Conservation (phyloP, 139 green algal genomes). For the Micractinium sp. region DNA sequence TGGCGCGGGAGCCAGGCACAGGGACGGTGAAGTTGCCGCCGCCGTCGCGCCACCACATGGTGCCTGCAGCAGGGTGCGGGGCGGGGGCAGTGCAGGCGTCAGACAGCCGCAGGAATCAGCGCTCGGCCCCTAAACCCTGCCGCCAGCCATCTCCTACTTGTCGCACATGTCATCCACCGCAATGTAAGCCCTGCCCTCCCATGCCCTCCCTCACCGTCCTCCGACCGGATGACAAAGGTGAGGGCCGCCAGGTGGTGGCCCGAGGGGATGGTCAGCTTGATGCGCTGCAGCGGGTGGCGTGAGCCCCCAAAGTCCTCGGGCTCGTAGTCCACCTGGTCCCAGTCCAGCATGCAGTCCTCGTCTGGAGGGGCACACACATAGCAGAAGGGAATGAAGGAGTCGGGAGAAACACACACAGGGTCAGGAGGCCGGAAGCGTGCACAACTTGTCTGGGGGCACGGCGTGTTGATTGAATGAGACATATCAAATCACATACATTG, state of each 20-base stretch:
- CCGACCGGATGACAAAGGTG: constrained; percentile 78
- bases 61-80: constrained; percentile 37
- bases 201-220: constrained; percentile 51
- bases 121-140: no score
- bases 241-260: constrained; percentile 56
- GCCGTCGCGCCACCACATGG: constrained; percentile 88
- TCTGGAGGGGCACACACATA: background rate
- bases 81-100: no score
- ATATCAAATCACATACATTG: no score
- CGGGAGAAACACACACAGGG: no score
- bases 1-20: constrained; percentile 56
- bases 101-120: no score
- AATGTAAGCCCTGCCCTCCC: background rate
- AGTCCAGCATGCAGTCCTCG: constrained; percentile 39
- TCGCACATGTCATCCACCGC: no score
- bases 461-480: no score
- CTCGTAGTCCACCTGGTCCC: constrained; percentile 16
- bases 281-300: constrained; percentile 77
- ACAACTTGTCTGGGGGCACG: no score
- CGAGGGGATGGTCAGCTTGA: constrained; percentile 65
- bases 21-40: constrained; percentile 82
- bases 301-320: constrained; percentile 45
- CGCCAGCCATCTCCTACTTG: no score
- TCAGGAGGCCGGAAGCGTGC: no score
- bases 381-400: background rate